These are phyloP conservation scores for Cyphellophora europaea DNA, from an alignment of 2,329 filamentous ascomycete genomes.

Conservation along the genomic window DNA sequence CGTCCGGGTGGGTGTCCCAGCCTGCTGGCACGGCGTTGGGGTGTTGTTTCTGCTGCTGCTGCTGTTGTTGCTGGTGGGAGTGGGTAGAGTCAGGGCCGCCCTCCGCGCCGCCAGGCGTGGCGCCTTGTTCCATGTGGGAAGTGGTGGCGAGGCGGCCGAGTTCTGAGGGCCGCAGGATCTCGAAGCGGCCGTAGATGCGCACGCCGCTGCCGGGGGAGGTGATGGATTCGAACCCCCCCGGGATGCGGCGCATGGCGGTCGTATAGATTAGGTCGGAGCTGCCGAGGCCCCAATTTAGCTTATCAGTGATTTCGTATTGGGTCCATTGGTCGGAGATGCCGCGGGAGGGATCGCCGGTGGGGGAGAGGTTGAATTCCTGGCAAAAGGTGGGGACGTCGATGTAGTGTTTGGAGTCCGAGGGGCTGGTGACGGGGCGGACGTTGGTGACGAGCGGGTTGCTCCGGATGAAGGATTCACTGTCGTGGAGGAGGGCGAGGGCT, in stretches of 20 bases:
- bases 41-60: neutral
- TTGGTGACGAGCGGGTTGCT: conserved; percentile 10
- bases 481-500: conserved; percentile 10
- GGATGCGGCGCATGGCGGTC: conserved; percentile 8
- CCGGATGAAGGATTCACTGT: conserved; percentile 9
- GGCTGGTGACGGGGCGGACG: conserved; percentile 5
- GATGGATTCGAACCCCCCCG: conserved; percentile 14
- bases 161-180: conserved; percentile 2
- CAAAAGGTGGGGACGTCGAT: conserved; percentile 7
- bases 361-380: conserved; percentile 4
- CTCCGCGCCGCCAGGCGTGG: neutral
- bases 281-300: conserved; percentile 5
- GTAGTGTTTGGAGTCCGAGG: conserved; percentile 7
- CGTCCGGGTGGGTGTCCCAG: neutral
- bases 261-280: conserved; percentile 12
- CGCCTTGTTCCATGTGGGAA: neutral
- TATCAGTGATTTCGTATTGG: conserved; percentile 18
- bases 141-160: neutral
- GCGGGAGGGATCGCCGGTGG: neutral
- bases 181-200: conserved; percentile 11
- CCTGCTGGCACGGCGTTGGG: neutral
- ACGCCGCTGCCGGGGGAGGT: conserved; percentile 17
- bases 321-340: conserved; percentile 6
- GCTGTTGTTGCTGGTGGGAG: neutral
- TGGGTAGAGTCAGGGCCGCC: neutral